These are phyloP conservation scores for Talaromyces amestolkiae DNA, from an alignment of 2,329 filamentous ascomycete genomes.

Conservation along the genomic window DNA sequence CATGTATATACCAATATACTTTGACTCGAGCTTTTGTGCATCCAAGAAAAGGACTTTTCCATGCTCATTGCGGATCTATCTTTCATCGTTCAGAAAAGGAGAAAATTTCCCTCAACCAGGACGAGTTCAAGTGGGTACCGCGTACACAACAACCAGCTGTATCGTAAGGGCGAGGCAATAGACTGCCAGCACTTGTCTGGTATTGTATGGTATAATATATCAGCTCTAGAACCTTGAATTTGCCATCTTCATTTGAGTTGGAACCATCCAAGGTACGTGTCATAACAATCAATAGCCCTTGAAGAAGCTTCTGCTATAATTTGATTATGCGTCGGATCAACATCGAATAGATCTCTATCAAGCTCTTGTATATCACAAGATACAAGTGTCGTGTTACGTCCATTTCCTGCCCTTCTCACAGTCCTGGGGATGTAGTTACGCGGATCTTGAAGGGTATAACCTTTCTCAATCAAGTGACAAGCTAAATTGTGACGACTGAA, in stretches of 20 bases:
- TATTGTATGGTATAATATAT: background rate
- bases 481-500: background rate
- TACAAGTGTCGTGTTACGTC: too few relatives aligned
- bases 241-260: background rate
- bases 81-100: background rate
- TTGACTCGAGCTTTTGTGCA: constrained; percentile 3
- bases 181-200: background rate
- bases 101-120: background rate
- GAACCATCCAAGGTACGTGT: background rate
- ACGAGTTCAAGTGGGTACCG: background rate
- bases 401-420: too few relatives aligned
- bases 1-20: background rate
- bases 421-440: background rate
- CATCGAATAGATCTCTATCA: too few relatives aligned
- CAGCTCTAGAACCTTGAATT: background rate
- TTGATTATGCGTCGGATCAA: too few relatives aligned
- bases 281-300: too few relatives aligned
- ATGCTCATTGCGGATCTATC: background rate
- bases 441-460: background rate
- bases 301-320: too few relatives aligned
- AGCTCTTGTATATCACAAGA: background rate
- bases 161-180: too few relatives aligned
- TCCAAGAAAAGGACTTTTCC: background rate
- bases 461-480: background rate
- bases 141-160: background rate